phyloP scores from a whole-genome alignment of 2,329 filamentous ascomycete species.

The Aschersonia sp. region DNA sequence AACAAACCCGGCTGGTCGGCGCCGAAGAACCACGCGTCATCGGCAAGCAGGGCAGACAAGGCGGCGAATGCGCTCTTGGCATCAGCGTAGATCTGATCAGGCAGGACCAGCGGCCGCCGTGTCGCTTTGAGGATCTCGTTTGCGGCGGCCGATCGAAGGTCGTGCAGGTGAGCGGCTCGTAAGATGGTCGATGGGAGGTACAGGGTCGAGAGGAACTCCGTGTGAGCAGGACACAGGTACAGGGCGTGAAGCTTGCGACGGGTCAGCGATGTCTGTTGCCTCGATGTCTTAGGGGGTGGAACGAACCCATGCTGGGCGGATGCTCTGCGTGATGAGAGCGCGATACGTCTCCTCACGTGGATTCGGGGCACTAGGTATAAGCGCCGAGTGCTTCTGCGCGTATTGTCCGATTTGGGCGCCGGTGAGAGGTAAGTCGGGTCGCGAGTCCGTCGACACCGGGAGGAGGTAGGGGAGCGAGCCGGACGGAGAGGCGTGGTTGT shows the following conservation, averaged over 20 bases:
- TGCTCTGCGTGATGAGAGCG: constrained; percentile 58
- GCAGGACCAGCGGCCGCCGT: constrained; percentile 20
- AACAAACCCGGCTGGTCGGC: constrained; percentile 51
- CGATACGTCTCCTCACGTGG: constrained; percentile 59
- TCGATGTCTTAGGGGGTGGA: neutral
- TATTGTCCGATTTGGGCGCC: constrained; percentile 53
- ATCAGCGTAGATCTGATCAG: constrained; percentile 23
- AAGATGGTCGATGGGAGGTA: constrained; percentile 56
- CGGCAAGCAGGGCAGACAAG: constrained; percentile 26
- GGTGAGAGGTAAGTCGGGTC: constrained; percentile 37
- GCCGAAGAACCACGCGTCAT: constrained; percentile 34
- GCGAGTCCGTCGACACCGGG: constrained; percentile 24
- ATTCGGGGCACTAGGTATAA: constrained; percentile 10
- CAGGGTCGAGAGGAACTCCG: constrained; percentile 50
- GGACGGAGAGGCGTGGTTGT: constrained; percentile 84
- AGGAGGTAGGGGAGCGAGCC: constrained; percentile 82
- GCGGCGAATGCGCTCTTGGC: constrained; percentile 31
- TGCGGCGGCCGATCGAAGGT: constrained; percentile 60
- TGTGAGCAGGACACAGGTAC: constrained; percentile 61
- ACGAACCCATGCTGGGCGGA: constrained; percentile 76
- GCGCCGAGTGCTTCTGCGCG: constrained; percentile 31
- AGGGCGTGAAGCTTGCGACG: constrained; percentile 53
- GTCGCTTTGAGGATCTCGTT: constrained; percentile 55
- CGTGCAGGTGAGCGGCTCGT: constrained; percentile 48
- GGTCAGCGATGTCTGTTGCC: neutral